Base-by-base conservation (phyloP, 2,329 filamentous ascomycete species). In the Zymoseptoria passerinii region DNA sequence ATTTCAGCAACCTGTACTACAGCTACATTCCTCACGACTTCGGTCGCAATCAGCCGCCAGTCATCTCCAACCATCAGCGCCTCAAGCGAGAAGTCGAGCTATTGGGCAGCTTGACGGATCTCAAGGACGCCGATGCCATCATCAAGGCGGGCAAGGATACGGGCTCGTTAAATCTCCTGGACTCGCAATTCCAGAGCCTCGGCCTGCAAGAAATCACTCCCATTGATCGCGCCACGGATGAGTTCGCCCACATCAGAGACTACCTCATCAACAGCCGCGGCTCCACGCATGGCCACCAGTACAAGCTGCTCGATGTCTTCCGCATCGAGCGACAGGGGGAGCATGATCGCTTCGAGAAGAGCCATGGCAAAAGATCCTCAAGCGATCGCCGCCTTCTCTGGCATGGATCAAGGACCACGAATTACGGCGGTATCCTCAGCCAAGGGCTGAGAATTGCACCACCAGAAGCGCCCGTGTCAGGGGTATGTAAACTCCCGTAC, bases 401-500 rank as follows among this genome's bases (percentile, higher is more conserved):
- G 91, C 91, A 95, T 70, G 90, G 91, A 16, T 92, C 88, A 16
- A 85, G 90, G 35, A 82, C 80, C 29, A 94, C 89, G 55, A 95
- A 95, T 71, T 95, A 86, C 64, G 90, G 87, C 68, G 91, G 90
- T 68, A 96, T 96, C 59, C 82, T 95, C 49, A 88, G 85, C 58
- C 89, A 95, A 72, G 91, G 91, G 63, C 81, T 96, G 6, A 87
- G 90, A n/a, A 95, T 95, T 64, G 91, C 91, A 6, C 91, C 91
- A 0, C 87, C 87, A 0, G 87, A 95, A 72, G 90, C 90, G 0
- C 91, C 90, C 0, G 85, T 85, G 56, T 58, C n/a, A 56, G 53
- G 23, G 35, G 35, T 44, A 44, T 44, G 35, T 44, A 44, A 6
- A 16, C 10, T 16, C 16, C n/a, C 1, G 0, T 59, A 54, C n/a